Base-by-base conservation (phyloP, 176 grass and related monocot genomes). In the Cenchrus americanus region DNA sequence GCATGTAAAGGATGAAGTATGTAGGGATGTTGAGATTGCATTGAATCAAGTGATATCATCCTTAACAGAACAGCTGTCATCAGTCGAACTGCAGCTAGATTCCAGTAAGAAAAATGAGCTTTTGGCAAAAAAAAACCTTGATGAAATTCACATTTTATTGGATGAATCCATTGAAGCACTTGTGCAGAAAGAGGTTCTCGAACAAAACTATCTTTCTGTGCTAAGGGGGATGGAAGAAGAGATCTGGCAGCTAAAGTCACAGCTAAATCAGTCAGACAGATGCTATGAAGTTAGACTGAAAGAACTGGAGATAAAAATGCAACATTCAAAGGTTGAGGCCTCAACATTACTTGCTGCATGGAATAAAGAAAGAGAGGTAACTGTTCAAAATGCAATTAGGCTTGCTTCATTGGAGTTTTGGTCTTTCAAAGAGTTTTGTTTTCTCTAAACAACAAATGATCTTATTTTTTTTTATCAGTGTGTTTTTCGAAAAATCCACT, bases 1-100 rank as follows among this genome's bases (percentile, higher is more conserved):
- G 46, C 81, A 79, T 86, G 92, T 93, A 84, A 98, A 84, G 87
- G 93, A 98, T 74, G 91, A 93, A 90, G 87, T 88, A 43, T 67
- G 83, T 42, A 90, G 82, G 68, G 85, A 98, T 75, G 93, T 76
- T 82, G 96, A 92, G 87, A 68, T 85, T 69, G 96, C 87, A 87
- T 92, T 87, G 51, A 83, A 89, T 75, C 86, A 95, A 83, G 96
- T 94, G 54, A 95, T 98, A 83, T 73, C 83, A 70, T 92, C 87
- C 81, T 95, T 98, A 70, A 83, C 88, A 79, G 83, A 92, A 58
- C 86, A 97, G 76, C 66, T 90, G 40, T 30, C 75, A 59, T 72
- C 81, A 19, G 64, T 94, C 30, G 73, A 87, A 53, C 74, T 83
- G 13, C 79, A 91, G 21, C 71, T 91, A 59, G 77, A 87, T 53